These are phyloP conservation scores for Reticulascus tulasneorum DNA, from an alignment of 2,329 filamentous ascomycete genomes.

Conservation along the genomic window DNA sequence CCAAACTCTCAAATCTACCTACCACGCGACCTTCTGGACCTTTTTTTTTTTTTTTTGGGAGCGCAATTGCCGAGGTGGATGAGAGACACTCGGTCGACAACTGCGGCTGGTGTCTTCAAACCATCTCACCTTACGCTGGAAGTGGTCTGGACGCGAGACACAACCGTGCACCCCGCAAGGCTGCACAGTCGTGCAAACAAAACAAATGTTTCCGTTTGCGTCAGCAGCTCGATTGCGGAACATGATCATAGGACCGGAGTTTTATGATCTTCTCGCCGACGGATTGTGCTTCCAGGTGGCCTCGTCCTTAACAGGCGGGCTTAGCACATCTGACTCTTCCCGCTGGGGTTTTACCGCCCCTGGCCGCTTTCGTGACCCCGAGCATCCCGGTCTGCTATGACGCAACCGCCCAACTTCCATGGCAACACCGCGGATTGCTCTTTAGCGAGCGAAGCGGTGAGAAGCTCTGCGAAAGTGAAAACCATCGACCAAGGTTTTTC, in stretches of 20 bases:
- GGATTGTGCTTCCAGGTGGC: background rate
- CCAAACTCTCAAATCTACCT: no score
- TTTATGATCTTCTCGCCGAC: conserved; percentile 6
- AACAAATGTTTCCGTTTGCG: no score
- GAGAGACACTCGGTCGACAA: no score
- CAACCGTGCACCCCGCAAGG: no score
- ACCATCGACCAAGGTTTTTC: conserved; percentile 13
- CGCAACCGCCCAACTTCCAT: conserved; percentile 8
- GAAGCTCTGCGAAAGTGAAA: background rate
- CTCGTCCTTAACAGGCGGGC: background rate
- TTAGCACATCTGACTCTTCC: background rate
- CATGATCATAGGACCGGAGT: conserved; percentile 5
- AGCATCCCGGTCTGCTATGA: conserved; percentile 10
- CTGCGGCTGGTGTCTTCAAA: no score
- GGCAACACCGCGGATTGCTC: conserved; percentile 5
- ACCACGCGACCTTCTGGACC: no score
- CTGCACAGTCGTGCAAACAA: no score
- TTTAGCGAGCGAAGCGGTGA: conserved; percentile 5
- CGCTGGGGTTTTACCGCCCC: background rate
- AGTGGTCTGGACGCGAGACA: no score
- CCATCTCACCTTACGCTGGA: no score
- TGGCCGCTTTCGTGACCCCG: conserved; percentile 2
- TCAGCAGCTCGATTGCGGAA: conserved; percentile 7
- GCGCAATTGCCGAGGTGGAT: no score
- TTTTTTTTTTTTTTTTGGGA: conserved; percentile 4